Percentiles rank a stretch among this genome's conserved stretches.
Evolutionary conservation across 2,329 filamentous ascomycete species (phyloP).

Genomic region (Aspergillus pseudoviridinutans): DNA sequence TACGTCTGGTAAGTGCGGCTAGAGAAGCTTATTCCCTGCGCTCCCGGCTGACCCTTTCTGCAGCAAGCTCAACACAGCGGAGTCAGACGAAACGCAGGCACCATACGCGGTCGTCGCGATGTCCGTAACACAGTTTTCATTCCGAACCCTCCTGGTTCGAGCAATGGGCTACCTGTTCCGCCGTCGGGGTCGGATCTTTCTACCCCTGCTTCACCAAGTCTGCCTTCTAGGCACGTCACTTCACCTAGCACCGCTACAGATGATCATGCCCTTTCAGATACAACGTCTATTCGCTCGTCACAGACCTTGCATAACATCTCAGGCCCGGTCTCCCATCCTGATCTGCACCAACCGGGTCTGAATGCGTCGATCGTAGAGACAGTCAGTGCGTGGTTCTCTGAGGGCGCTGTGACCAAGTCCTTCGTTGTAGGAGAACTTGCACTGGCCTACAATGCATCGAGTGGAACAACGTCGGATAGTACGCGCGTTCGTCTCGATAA

Average conservation of each 20-base stretch:
- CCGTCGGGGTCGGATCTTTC: constrained; percentile 24
- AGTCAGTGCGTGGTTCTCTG: constrained; percentile 78
- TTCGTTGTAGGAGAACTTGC: constrained; percentile 86
- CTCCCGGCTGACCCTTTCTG: constrained; percentile 15
- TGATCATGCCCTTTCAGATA: constrained; percentile 72
- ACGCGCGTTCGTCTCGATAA: constrained; percentile 81
- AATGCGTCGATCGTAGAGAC: constrained; percentile 89
- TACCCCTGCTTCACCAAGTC: constrained; percentile 35
- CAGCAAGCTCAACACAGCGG: constrained; percentile 45
- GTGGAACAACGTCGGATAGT: constrained; percentile 36
- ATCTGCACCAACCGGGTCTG: constrained; percentile 73
- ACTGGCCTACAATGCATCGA: constrained; percentile 65
- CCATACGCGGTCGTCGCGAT: constrained; percentile 81
- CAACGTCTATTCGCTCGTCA: constrained; percentile 84
- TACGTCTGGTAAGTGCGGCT: constrained; percentile 38
- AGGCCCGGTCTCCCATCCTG: constrained; percentile 71
- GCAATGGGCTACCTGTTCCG: constrained; percentile 28
- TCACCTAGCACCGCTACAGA: constrained; percentile 54
- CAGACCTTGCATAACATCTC: constrained; percentile 69
- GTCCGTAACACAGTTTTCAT: constrained; percentile 88
- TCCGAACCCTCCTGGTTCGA: constrained; percentile 46
- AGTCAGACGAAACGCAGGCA: constrained; percentile 67
- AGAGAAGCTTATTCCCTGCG: background rate
- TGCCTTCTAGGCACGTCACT: constrained; percentile 34
- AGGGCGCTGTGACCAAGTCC: constrained; percentile 65